Base-by-base conservation (phyloP, 2,329 filamentous ascomycete species). In the Fusarium lyarnte region DNA sequence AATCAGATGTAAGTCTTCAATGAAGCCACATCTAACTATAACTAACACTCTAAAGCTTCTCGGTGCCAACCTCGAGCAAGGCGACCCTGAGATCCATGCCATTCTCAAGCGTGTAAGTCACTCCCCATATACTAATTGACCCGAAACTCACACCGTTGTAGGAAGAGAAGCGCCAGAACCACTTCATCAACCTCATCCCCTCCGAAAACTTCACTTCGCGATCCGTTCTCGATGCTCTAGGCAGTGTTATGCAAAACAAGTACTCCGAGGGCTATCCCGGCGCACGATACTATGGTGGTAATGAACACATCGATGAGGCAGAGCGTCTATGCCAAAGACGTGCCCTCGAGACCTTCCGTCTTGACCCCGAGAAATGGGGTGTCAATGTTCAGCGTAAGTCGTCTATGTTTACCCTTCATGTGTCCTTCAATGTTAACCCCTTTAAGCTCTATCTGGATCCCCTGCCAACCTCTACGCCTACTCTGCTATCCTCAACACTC, bases 231-330 rank as follows among this genome's bases (percentile, higher is more conserved):
- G 94, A 97, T 85, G 93, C 94, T 35, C 86, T 97, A 68, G 94
- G 94, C 74, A 96, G 93, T 85, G 92, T 94, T 58, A 97, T 97
- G 94, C 94, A 96, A 82, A 97, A 97, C 84, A 98, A 98, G 84
- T 98, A 98, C 86, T 98, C 95, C 2, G 95, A 98, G 83, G 95
- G 95, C 53, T 98, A 98, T 79, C 95, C 95, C 29, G 95, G 95
- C 68, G 95, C 94, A 66, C 88, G 95, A 80, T 98, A 98, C 85
- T 98, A 98, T 80, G 95, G 94, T 55, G 95, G 95, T 73, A 98
- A 98, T 82, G 93, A 97, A 83, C 93, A 94, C 82, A 98, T 98
- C 78, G 95, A 98, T 79, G 89, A 93, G 78, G 90, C 94, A 10
- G 95, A 98, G 85, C 86, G 92, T 58, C 85, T 97, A 47, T 97